Percentiles rank a stretch among this genome's conserved stretches.
phyloP scores from a whole-genome alignment of 169 alveolate species.

The Pseudocohnilembus persalinus region DNA sequence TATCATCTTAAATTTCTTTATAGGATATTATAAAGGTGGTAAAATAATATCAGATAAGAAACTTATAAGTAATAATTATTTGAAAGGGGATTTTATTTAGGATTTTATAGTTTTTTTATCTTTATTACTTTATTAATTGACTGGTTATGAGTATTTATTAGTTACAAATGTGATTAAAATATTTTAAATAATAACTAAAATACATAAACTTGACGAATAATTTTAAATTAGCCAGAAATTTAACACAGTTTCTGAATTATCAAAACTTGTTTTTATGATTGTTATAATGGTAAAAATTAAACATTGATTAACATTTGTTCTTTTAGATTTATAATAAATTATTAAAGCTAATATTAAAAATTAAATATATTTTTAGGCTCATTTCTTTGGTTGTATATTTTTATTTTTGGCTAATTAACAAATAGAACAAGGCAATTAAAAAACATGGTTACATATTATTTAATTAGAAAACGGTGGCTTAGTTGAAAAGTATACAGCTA shows the following conservation, averaged over 20 bases:
- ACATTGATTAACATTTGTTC: too few species aligned
- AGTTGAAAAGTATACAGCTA: neutral
- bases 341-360: too few species aligned
- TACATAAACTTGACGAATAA: neutral
- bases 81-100: too few species aligned
- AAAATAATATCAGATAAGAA: too few species aligned
- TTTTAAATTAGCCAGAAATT: too few species aligned
- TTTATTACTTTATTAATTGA: too few species aligned
- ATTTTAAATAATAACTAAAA: too few species aligned
- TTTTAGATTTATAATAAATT: too few species aligned
- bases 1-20: too few species aligned
- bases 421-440: neutral
- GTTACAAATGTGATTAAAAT: neutral
- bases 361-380: neutral
- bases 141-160: neutral
- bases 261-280: neutral
- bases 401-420: neutral
- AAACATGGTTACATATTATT: neutral
- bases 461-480: neutral
- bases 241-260: neutral
- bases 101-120: neutral
- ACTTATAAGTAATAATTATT: too few species aligned
- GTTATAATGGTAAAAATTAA: neutral
- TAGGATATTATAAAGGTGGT: neutral
- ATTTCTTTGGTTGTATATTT: neutral